Conservation (phyloP, 1,284 basidiomycete genomes). For the Ustilago vetiveriae region DNA sequence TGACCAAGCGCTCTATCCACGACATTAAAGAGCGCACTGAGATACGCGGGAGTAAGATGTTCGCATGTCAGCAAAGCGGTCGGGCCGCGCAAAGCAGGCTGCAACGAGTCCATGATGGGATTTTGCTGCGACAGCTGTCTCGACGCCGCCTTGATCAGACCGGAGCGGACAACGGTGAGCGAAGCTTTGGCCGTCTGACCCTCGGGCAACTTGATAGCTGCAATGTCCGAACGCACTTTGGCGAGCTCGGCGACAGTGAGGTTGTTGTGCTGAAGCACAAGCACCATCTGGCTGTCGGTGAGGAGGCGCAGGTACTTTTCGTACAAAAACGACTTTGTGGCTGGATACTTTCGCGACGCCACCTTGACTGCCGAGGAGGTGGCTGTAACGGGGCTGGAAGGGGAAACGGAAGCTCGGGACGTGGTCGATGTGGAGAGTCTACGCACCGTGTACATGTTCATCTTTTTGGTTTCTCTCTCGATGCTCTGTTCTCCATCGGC, state of each 20-base stretch:
- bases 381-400: constrained; percentile 9
- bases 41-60: constrained; percentile 51
- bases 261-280: constrained; percentile 61
- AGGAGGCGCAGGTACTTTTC: constrained; percentile 56
- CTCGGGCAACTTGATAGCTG: constrained; percentile 43
- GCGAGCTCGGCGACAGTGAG: constrained; percentile 52
- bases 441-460: constrained; percentile 65
- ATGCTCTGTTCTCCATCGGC: constrained; percentile 49
- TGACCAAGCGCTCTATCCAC: constrained; percentile 54
- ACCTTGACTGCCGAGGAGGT: not conserved
- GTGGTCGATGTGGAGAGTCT: constrained; percentile 36
- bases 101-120: constrained; percentile 20
- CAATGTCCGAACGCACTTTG: constrained; percentile 51
- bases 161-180: constrained; percentile 51
- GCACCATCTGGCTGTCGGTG: constrained; percentile 41
- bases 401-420: constrained; percentile 19
- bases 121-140: constrained; percentile 19
- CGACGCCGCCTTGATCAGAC: constrained; percentile 43
- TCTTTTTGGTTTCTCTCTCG: constrained; percentile 59
- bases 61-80: constrained; percentile 59
- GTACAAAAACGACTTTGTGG: constrained; percentile 56
- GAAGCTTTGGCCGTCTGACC: constrained; percentile 26
- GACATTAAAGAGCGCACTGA: constrained; percentile 53
- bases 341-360: constrained; percentile 32
- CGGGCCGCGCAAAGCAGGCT: constrained; percentile 52